Percentiles rank a stretch among this genome's conserved stretches.
Conservation (phyloP, 495 filamentous ascomycete genomes). For the Penicillium herquei region DNA sequence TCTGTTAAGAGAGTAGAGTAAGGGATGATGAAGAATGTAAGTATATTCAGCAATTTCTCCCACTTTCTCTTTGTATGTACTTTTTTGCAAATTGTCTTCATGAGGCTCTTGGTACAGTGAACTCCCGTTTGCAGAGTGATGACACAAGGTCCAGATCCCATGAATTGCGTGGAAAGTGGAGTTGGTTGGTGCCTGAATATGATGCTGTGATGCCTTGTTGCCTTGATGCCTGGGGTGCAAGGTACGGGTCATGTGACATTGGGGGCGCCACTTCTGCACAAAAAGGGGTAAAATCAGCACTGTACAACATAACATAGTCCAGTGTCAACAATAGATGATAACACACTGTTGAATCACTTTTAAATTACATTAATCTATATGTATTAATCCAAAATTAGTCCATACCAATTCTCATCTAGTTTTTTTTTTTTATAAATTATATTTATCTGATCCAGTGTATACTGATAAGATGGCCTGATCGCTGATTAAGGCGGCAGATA, state of each 20-base stretch:
- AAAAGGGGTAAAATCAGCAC: no score
- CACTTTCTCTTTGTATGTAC: no score
- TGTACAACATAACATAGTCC: not conserved
- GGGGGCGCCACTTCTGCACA: no score
- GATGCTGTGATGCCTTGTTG: not conserved
- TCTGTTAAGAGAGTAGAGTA: not conserved
- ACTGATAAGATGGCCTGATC: not conserved
- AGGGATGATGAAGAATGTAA: not conserved
- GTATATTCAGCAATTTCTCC: no score
- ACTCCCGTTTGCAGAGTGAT: no score
- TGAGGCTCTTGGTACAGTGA: no score
- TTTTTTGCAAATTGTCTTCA: no score
- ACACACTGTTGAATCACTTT: not conserved
- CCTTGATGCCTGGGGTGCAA: slow-evolving; percentile 6
- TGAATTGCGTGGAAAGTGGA: no score
- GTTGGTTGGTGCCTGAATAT: no score
- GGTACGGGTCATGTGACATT: no score
- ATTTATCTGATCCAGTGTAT: not conserved
- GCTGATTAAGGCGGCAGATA: slow-evolving; percentile 24
- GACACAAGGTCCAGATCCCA: no score
- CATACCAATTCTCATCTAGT: not conserved
- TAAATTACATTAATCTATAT: not conserved
- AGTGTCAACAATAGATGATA: no score
- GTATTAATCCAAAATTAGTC: not conserved
- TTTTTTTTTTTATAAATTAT: not conserved